Percentiles rank a stretch among this genome's conserved stretches.
Conservation (phyloP, 176 grass and related monocot species). For the Aegilops bicornis region DNA sequence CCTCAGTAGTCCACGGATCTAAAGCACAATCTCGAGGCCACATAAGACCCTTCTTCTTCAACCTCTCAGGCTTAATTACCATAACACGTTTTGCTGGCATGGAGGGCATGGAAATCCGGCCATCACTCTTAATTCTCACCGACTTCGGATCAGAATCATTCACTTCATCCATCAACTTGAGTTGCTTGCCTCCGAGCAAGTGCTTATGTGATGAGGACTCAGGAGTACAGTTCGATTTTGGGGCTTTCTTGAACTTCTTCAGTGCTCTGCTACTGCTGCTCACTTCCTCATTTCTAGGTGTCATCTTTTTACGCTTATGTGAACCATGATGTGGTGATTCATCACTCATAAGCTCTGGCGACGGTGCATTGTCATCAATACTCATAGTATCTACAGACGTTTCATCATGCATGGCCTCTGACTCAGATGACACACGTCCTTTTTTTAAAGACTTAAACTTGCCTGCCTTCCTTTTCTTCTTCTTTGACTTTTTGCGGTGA, state of each 20-base stretch:
- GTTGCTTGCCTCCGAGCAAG: conserved; percentile 35
- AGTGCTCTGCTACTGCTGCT: conserved; percentile 50
- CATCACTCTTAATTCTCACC: conserved; percentile 49
- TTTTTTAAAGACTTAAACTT: conserved; percentile 94
- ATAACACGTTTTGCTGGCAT: conserved; percentile 72
- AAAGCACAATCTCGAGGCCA: conserved; percentile 72
- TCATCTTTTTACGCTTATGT: conserved; percentile 68
- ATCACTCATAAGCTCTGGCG: conserved; percentile 63
- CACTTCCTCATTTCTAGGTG: conserved; percentile 50
- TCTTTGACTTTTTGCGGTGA: conserved; percentile 73
- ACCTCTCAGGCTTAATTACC: conserved; percentile 82
- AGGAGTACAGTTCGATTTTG: conserved; percentile 40
- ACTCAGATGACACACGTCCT: conserved; percentile 63
- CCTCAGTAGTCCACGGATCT: conserved; percentile 78
- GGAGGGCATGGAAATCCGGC: conserved; percentile 53
- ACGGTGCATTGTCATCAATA: conserved; percentile 70
- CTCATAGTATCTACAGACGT: conserved; percentile 59
- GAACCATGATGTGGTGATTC: conserved; percentile 58
- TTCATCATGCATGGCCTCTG: conserved; percentile 64
- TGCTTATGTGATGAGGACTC: conserved; percentile 54
- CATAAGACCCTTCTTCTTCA: conserved; percentile 75
- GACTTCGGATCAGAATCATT: conserved; percentile 53
- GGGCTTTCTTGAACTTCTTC: conserved; percentile 77
- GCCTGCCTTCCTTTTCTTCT: conserved; percentile 70
- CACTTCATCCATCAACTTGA: conserved; percentile 47